These are phyloP conservation scores for Fragaria iinumae DNA, from an alignment of 306 rosid genomes.

Conservation along the genomic window DNA sequence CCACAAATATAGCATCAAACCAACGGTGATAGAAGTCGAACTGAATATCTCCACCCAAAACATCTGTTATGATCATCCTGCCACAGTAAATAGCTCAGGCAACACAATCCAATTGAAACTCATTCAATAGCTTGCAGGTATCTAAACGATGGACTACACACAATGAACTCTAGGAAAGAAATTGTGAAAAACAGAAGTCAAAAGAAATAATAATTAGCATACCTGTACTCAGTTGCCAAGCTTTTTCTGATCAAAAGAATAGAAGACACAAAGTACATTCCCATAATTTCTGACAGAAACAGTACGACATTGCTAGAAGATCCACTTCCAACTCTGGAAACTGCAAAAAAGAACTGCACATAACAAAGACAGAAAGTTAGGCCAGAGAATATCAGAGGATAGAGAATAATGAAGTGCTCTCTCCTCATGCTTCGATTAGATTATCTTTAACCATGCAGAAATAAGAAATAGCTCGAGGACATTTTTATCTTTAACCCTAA, in stretches of 20 bases:
- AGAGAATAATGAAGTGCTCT: neutral
- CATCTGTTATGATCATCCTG: slow-evolving; percentile 98
- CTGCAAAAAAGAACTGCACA: slow-evolving; percentile 91
- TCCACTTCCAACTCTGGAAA: slow-evolving; percentile 98
- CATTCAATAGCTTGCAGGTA: slow-evolving; percentile 1
- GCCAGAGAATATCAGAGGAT: slow-evolving; percentile 15
- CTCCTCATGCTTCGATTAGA: neutral
- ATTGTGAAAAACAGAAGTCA: neutral
- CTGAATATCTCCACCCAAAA: slow-evolving; percentile 96
- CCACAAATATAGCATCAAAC: slow-evolving; percentile 98
- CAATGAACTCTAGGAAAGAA: neutral
- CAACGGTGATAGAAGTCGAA: slow-evolving; percentile 98
- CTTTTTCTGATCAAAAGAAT: slow-evolving; percentile 96
- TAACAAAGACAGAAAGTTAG: slow-evolving; percentile 22
- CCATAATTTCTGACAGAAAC: slow-evolving; percentile 95
- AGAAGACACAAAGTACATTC: slow-evolving; percentile 93
- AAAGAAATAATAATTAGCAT: slow-evolving; percentile 25
- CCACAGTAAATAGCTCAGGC: slow-evolving; percentile 16
- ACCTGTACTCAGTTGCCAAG: slow-evolving; percentile 97
- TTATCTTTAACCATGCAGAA: neutral
- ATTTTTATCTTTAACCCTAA: neutral
- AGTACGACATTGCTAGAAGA: slow-evolving; percentile 97
- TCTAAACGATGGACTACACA: neutral
- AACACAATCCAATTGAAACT: neutral
- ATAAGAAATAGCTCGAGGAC: neutral